phyloP scores from a whole-genome alignment of 139 green algal species.

The Pleodorina starrii region DNA sequence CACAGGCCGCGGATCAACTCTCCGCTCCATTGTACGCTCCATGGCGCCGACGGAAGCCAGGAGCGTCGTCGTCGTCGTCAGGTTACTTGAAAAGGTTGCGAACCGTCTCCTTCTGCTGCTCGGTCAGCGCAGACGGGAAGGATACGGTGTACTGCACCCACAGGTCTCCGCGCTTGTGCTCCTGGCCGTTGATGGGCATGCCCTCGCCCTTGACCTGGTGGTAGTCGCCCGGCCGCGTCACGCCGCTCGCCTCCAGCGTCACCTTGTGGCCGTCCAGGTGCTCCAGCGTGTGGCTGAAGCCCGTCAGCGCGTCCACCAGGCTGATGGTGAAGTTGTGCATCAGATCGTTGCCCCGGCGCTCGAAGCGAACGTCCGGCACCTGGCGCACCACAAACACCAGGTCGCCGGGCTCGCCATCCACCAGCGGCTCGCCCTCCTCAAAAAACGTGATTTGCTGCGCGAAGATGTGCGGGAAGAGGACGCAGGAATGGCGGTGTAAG shows the following conservation, averaged over 20 bases:
- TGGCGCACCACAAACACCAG: constrained; percentile 77
- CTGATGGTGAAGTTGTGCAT: constrained; percentile 80
- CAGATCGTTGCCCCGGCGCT: constrained; percentile 79
- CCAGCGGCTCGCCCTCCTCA: constrained; percentile 94
- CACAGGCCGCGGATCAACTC: too few species aligned
- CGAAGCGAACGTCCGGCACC: constrained; percentile 70
- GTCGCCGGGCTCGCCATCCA: constrained; percentile 97
- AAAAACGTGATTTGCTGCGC: constrained; percentile 91
- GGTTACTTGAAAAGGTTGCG: constrained; percentile 65
- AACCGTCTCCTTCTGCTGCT: constrained; percentile 79
- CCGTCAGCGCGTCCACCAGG: constrained; percentile 89
- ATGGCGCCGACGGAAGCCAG: too few species aligned
- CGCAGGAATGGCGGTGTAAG: too few species aligned
- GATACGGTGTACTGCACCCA: constrained; percentile 86
- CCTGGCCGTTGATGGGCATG: constrained; percentile 72
- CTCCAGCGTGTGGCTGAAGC: constrained; percentile 83
- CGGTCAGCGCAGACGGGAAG: constrained; percentile 86
- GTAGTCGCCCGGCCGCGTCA: constrained; percentile 70
- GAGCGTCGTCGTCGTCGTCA: too few species aligned
- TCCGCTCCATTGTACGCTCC: too few species aligned
- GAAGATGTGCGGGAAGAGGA: too few species aligned
- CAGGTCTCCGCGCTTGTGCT: constrained; percentile 78
- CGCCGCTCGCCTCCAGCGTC: constrained; percentile 41
- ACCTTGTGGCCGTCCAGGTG: constrained; percentile 96
- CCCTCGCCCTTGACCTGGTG: constrained; percentile 60